Evolutionary conservation across 352 stramenopile species (phyloP).

Genomic region (Phytophthora kernoviae): DNA sequence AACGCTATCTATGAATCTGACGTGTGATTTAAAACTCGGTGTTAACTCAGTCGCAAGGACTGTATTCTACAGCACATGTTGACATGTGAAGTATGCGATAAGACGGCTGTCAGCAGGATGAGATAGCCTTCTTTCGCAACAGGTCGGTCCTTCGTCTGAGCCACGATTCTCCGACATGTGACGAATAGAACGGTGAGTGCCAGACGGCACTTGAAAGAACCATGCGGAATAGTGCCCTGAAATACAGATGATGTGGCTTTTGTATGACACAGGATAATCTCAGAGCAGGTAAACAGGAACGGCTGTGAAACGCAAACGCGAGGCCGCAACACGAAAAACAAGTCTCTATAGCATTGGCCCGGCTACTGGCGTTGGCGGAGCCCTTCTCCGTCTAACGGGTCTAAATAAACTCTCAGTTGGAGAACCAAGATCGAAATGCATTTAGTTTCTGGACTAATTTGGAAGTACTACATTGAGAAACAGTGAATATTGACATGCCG

Average conservation of each 20-base stretch:
- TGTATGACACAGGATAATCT: too few relatives aligned
- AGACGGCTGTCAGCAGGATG: slow-evolving; percentile 22
- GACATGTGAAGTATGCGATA: slow-evolving; percentile 23
- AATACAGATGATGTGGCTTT: too few relatives aligned
- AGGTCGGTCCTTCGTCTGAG: slow-evolving; percentile 12
- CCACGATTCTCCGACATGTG: slow-evolving; percentile 21
- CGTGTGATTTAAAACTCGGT: background rate
- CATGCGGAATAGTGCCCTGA: background rate
- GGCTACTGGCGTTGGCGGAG: too few relatives aligned
- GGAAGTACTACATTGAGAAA: slow-evolving; percentile 13
- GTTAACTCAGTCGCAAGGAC: slow-evolving; percentile 16
- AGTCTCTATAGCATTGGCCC: too few relatives aligned
- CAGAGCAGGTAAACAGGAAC: background rate
- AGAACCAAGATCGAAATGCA: background rate
- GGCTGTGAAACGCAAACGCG: background rate
- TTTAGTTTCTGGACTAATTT: background rate
- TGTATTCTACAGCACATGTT: slow-evolving; percentile 6
- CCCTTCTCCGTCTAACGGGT: too few relatives aligned
- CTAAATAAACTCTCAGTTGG: too few relatives aligned
- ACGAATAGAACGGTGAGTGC: background rate
- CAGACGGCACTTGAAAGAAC: background rate
- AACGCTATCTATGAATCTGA: slow-evolving; percentile 3
- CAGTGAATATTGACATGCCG: slow-evolving; percentile 6
- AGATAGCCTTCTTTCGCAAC: slow-evolving; percentile 6
- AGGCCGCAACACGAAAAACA: background rate